Evolutionary conservation across 2,329 filamentous ascomycete species (phyloP).

Genomic region (Cladosporium phlei): DNA sequence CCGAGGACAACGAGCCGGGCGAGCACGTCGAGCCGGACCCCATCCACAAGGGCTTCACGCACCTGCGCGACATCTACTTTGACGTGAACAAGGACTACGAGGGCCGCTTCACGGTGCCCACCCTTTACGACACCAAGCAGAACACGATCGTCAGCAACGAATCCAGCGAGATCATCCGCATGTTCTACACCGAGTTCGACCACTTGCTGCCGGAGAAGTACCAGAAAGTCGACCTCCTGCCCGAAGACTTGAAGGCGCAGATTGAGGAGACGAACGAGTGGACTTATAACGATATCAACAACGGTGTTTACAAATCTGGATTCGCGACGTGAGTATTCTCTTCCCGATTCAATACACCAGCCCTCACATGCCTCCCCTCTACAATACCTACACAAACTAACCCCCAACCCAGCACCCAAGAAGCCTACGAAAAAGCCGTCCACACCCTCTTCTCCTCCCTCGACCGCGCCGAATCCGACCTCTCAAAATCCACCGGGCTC

Average conservation of each 20-base stretch:
- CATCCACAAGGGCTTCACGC: conserved; percentile 61
- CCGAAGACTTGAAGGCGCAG: conserved; percentile 38
- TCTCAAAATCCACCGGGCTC: conserved; percentile 39
- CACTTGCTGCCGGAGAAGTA: conserved; percentile 41
- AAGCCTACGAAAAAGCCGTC: conserved; percentile 46
- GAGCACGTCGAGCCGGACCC: conserved; percentile 58
- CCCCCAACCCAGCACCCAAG: conserved; percentile 35
- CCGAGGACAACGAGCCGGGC: conserved; percentile 56
- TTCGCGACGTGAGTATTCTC: conserved; percentile 40
- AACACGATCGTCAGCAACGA: conserved; percentile 85
- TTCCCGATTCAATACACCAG: too few relatives aligned
- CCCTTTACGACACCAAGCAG: conserved; percentile 73
- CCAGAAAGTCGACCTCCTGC: conserved; percentile 42
- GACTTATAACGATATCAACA: conserved; percentile 51
- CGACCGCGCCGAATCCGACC: conserved; percentile 42
- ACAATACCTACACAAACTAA: conserved; percentile 3
- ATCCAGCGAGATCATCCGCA: conserved; percentile 86
- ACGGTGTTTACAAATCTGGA: conserved; percentile 49
- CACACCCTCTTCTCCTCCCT: conserved; percentile 45
- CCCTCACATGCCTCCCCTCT: too few relatives aligned
- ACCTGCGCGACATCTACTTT: conserved; percentile 78
- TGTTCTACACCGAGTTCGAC: conserved; percentile 81
- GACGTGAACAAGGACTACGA: conserved; percentile 64
- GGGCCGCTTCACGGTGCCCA: conserved; percentile 82
- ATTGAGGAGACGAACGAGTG: conserved; percentile 50